Percentiles rank a stretch among this genome's conserved stretches.
Evolutionary conservation across 2,329 filamentous ascomycete species (phyloP).

Genomic region (Colletotrichum sp.): DNA sequence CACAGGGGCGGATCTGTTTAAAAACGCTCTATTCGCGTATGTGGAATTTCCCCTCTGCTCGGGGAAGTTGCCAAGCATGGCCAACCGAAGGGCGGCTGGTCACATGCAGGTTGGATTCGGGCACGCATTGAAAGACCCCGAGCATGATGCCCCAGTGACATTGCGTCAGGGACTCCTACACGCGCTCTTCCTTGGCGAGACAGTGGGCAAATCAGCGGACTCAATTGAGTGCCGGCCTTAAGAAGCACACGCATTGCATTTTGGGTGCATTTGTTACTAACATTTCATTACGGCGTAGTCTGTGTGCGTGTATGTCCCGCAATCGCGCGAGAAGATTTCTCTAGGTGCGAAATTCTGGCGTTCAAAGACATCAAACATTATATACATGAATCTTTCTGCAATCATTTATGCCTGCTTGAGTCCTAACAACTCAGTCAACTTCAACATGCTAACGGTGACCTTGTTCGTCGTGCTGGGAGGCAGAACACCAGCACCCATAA

Average conservation of each 20-base stretch:
- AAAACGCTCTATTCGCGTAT: background rate
- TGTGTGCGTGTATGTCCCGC: background rate
- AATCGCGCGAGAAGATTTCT: background rate
- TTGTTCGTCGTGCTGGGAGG: slow-evolving; percentile 52
- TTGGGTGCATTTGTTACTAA: background rate
- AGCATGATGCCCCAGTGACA: background rate
- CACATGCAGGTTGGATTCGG: background rate
- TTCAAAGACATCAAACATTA: background rate
- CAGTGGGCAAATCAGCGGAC: background rate
- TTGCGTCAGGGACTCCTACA: background rate
- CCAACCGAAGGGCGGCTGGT: background rate
- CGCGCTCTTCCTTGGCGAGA: background rate
- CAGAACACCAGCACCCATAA: slow-evolving; percentile 49
- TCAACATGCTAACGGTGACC: slow-evolving; percentile 40
- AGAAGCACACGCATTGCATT: background rate
- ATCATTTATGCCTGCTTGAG: slow-evolving; percentile 7
- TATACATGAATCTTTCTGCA: background rate
- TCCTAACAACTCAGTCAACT: slow-evolving; percentile 26
- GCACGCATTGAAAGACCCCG: background rate
- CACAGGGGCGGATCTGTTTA: fast-evolving
- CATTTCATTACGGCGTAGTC: background rate
- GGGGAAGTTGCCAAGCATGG: background rate
- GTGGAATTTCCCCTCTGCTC: background rate
- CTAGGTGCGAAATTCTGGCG: fast-evolving
- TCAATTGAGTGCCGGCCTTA: background rate